A percentile compares a stretch with the other conserved stretches of the same genome.
phyloP scores from a whole-genome alignment of 1,139 yeast genomes.

The Yamadazyma taylorii region DNA sequence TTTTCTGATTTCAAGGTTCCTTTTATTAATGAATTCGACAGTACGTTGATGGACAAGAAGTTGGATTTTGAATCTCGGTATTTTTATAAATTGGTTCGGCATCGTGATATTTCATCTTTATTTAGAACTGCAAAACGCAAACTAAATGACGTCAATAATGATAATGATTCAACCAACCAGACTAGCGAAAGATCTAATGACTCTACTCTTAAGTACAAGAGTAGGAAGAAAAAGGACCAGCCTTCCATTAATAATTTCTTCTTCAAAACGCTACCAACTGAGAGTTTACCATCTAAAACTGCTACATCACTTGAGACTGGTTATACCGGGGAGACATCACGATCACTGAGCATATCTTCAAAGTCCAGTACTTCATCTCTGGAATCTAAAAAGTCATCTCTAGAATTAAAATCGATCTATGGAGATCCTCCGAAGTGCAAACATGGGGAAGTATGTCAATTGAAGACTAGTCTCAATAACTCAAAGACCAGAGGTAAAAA shows the following conservation, averaged over 20 bases:
- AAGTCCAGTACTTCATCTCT: conserved; percentile 5
- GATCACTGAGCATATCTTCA: not conserved
- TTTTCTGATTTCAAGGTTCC: conserved; percentile 57
- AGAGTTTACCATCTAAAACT: not conserved
- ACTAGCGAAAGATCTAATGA: not conserved
- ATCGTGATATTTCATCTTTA: conserved; percentile 54
- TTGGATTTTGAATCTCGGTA: conserved; percentile 58
- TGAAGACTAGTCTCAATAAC: conserved; percentile 50
- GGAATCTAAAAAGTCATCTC: conserved; percentile 7
- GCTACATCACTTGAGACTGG: not conserved
- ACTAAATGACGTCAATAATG: conserved; percentile 1
- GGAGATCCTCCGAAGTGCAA: conserved; percentile 50
- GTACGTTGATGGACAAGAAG: conserved; percentile 9
- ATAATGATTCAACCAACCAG: not conserved
- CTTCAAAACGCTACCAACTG: not conserved
- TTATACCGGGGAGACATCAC: not conserved
- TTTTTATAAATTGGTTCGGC: conserved; percentile 48
- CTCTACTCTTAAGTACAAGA: conserved; percentile 6
- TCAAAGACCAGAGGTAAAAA: conserved; percentile 49
- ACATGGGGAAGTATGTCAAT: conserved; percentile 48
- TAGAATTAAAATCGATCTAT: conserved; percentile 19
- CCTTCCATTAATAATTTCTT: conserved; percentile 19
- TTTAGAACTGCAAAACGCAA: conserved; percentile 27
- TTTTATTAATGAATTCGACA: not conserved
- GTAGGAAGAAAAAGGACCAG: conserved; percentile 15